Evolutionary conservation across 75 land plant genomes (phyloP).

Genomic region (Pinus taeda): DNA sequence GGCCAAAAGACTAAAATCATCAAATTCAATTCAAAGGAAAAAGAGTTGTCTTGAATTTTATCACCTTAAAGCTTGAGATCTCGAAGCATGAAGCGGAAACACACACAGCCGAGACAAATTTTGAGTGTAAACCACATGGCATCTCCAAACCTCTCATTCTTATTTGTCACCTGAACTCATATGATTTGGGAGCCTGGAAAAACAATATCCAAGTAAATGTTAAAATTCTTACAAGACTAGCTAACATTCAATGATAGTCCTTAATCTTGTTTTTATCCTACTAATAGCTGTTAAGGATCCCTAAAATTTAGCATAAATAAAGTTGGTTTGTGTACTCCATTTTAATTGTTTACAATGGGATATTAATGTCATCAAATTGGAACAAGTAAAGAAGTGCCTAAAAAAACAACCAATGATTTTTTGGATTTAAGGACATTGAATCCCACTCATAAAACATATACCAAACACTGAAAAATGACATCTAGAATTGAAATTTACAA

Average conservation of each 20-base stretch:
- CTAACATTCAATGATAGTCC: background rate
- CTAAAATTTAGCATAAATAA: background rate
- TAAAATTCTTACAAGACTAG: background rate
- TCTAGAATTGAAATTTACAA: background rate
- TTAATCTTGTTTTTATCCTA: background rate
- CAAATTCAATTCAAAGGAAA: background rate
- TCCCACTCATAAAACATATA: background rate
- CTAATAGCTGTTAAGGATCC: background rate
- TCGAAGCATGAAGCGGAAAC: constrained; percentile 75
- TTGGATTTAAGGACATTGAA: background rate
- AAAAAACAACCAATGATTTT: background rate
- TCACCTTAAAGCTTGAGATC: constrained; percentile 77
- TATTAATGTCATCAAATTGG: background rate
- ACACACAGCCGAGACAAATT: constrained; percentile 57
- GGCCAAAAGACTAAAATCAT: no score
- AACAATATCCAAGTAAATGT: background rate
- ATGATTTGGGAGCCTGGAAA: constrained; percentile 53
- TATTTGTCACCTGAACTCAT: constrained; percentile 37
- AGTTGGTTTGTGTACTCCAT: background rate
- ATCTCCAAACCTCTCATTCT: constrained; percentile 67
- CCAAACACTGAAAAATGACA: no score
- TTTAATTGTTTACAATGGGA: background rate
- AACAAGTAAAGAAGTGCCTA: background rate
- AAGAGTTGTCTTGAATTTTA: background rate
- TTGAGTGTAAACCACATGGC: constrained; percentile 60